Conservation (phyloP, 139 green algal species). For the Parachlorella kessleri region DNA sequence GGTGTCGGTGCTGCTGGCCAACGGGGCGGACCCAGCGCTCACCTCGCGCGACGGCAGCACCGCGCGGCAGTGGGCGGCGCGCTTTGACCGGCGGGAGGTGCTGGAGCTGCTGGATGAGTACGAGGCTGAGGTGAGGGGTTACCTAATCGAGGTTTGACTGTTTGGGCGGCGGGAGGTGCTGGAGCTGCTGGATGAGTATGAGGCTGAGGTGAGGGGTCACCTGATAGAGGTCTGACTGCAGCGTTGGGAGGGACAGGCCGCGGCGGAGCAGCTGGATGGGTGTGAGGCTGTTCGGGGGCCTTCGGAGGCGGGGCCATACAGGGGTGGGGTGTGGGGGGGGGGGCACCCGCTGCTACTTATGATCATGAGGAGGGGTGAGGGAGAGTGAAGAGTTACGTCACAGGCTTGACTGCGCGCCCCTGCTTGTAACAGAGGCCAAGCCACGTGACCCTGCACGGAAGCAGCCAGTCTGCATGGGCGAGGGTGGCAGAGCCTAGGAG, state of each 20-base stretch:
- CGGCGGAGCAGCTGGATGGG: conserved; percentile 19
- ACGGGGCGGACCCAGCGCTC: conserved; percentile 59
- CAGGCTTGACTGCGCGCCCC: too few relatives aligned
- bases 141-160: too few relatives aligned
- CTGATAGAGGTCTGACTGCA: too few relatives aligned
- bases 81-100: conserved; percentile 53
- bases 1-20: conserved; percentile 60
- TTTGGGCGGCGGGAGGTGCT: neutral
- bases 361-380: too few relatives aligned
- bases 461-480: too few relatives aligned
- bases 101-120: conserved; percentile 43
- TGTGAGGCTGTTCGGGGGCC: conserved; percentile 18
- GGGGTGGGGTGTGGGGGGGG: too few relatives aligned
- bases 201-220: conserved; percentile 10
- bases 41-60: conserved; percentile 47
- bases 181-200: conserved; percentile 32
- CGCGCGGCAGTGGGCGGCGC: conserved; percentile 59
- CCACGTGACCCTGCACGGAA: too few relatives aligned
- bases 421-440: too few relatives aligned
- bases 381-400: too few relatives aligned
- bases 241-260: neutral
- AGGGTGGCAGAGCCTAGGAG: too few relatives aligned
- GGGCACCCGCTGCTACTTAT: too few relatives aligned
- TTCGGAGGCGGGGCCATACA: too few relatives aligned
- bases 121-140: conserved; percentile 8